phyloP scores from a whole-genome alignment of 75 land plant genomes.

The Azolla pinnata region DNA sequence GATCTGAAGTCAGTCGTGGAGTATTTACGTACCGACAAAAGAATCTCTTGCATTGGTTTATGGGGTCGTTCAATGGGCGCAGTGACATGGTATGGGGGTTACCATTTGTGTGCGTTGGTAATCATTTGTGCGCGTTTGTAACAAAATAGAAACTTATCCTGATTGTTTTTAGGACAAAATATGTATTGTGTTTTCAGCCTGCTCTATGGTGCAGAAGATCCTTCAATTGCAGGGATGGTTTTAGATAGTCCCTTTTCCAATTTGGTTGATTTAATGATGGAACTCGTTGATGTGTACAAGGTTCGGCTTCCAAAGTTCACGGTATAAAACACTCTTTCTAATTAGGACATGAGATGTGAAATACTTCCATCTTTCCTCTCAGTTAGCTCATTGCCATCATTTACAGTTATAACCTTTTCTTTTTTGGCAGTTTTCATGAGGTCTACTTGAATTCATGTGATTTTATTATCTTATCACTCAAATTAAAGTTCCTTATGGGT shows the following conservation, averaged over 20 bases:
- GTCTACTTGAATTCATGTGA: too few relatives aligned
- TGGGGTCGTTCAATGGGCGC: slow-evolving; percentile 99
- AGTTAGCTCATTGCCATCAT: not conserved
- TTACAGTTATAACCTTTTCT: too few relatives aligned
- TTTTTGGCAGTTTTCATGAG: too few relatives aligned
- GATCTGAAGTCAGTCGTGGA: slow-evolving; percentile 82
- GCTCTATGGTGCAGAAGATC: slow-evolving; percentile 97
- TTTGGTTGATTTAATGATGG: slow-evolving; percentile 98
- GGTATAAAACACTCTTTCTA: slow-evolving; percentile 32
- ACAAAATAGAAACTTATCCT: too few relatives aligned
- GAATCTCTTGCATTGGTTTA: slow-evolving; percentile 78
- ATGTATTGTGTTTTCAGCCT: slow-evolving; percentile 52
- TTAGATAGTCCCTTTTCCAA: slow-evolving; percentile 97
- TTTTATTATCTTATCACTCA: not conserved
- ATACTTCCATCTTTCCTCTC: not conserved
- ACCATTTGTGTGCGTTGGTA: too few relatives aligned
- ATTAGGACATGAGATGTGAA: not conserved
- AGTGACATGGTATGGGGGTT: slow-evolving; percentile 60
- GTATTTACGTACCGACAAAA: slow-evolving; percentile 64
- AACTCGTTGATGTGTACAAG: slow-evolving; percentile 94
- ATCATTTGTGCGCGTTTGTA: too few relatives aligned
- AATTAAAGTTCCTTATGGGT: not conserved
- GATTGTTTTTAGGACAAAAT: not conserved
- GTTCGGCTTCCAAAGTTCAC: slow-evolving; percentile 91
- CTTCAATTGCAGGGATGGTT: slow-evolving; percentile 98